These are phyloP conservation scores for Pisolithus microcarpus DNA, from an alignment of 768 basidiomycete species.

Conservation along the genomic window DNA sequence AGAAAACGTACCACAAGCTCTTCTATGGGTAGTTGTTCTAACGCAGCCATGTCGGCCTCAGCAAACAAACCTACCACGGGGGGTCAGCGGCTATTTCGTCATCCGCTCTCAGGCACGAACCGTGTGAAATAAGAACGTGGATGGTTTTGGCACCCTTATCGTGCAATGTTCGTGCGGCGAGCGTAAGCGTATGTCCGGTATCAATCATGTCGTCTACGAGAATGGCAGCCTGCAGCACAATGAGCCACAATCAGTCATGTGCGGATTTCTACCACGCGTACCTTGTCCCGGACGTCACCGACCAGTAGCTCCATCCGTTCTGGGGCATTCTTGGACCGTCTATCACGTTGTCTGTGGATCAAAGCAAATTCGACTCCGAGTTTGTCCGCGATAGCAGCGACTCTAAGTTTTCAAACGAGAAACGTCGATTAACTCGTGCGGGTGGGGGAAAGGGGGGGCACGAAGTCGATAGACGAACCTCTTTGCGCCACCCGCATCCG, in stretches of 20 bases:
- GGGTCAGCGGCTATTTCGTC: constrained; percentile 3
- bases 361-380: constrained; percentile 92
- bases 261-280: constrained; percentile 13
- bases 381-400: constrained; percentile 92
- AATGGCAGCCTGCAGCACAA: constrained; percentile 62
- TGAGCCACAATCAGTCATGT: neutral
- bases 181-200: constrained; percentile 79
- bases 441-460: neutral
- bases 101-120: constrained; percentile 33
- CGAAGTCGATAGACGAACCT: constrained; percentile 51
- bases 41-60: constrained; percentile 59
- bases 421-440: too few relatives aligned
- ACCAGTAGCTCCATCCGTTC: constrained; percentile 91
- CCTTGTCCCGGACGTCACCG: constrained; percentile 90
- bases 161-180: constrained; percentile 79
- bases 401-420: constrained; percentile 48
- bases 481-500: constrained; percentile 98
- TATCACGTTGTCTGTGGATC: constrained; percentile 85
- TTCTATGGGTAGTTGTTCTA: constrained; percentile 70
- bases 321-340: constrained; percentile 54
- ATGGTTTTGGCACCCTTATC: constrained; percentile 87
- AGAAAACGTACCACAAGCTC: constrained; percentile 66
- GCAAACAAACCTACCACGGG: constrained; percentile 63
- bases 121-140: constrained; percentile 88
- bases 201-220: constrained; percentile 99